Percentiles rank a stretch among this genome's conserved stretches.
Evolutionary conservation across 805 yeast species (phyloP).

Genomic region (Ogataea paraovalis): DNA sequence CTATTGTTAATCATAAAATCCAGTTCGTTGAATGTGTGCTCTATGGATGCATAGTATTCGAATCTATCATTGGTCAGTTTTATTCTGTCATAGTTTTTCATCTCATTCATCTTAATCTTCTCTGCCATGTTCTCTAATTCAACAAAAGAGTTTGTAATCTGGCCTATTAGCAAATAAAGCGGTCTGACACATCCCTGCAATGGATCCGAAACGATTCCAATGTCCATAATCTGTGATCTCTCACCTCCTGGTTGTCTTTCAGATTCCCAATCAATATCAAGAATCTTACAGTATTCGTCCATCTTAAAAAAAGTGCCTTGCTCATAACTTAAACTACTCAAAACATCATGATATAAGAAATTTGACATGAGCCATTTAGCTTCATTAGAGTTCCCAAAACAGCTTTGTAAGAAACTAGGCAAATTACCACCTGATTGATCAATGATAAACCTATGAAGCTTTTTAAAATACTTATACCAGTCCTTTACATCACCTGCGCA

Average conservation of each 20-base stretch:
- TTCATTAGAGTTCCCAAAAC: conserved; percentile 27
- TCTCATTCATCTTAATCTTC: not conserved
- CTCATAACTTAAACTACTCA: conserved; percentile 31
- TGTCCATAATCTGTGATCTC: conserved; percentile 7
- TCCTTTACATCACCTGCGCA: conserved; percentile 23
- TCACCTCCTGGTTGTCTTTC: not conserved
- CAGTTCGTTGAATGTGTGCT: conserved; percentile 7
- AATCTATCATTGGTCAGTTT: conserved; percentile 1
- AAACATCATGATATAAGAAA: conserved; percentile 37
- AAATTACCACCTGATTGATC: conserved; percentile 25
- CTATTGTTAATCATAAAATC: conserved; percentile 13
- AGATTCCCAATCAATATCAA: conserved; percentile 8
- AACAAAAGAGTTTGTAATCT: conserved; percentile 29
- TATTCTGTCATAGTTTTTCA: not conserved
- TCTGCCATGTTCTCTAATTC: conserved; percentile 7
- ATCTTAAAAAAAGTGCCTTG: conserved; percentile 33
- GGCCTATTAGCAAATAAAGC: conserved; percentile 33
- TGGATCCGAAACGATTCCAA: conserved; percentile 29
- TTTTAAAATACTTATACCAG: conserved; percentile 16
- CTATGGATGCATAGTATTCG: conserved; percentile 5
- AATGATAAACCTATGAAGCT: conserved; percentile 20
- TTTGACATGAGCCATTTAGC: conserved; percentile 33
- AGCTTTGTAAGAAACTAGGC: conserved; percentile 17
- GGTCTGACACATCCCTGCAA: conserved; percentile 40
- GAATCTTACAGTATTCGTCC: conserved; percentile 28